These are phyloP conservation scores for Colletotrichum graminicola DNA, from an alignment of 2,329 filamentous ascomycete species.

Conservation along the genomic window DNA sequence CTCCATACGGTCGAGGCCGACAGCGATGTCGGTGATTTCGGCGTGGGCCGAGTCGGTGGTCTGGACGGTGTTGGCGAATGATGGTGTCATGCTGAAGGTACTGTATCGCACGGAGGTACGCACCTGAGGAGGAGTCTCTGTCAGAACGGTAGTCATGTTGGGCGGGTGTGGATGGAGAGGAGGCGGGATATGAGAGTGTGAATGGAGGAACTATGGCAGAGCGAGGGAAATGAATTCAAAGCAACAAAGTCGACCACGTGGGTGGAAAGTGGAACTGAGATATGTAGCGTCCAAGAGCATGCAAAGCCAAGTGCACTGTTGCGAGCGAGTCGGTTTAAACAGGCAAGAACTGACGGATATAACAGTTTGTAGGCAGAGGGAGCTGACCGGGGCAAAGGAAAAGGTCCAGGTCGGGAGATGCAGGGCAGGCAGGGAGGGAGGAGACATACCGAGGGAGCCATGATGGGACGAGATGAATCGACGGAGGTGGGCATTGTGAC, in stretches of 20 bases:
- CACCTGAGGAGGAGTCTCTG: slow-evolving; percentile 51
- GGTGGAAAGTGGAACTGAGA: slow-evolving; percentile 18
- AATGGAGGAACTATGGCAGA: slow-evolving; percentile 19
- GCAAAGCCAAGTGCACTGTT: not conserved
- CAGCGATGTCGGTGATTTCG: slow-evolving; percentile 78
- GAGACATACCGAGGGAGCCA: slow-evolving; percentile 71
- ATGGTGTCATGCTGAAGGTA: slow-evolving; percentile 71
- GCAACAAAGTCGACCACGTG: slow-evolving; percentile 29
- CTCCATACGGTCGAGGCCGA: slow-evolving; percentile 87
- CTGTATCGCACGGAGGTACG: slow-evolving; percentile 69
- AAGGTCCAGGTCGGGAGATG: slow-evolving; percentile 24
- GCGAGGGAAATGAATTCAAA: slow-evolving; percentile 7
- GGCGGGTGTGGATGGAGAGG: not conserved
- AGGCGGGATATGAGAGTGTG: slow-evolving; percentile 22
- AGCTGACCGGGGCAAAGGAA: not conserved
- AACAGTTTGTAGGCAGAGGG: not conserved
- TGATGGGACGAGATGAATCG: slow-evolving; percentile 72
- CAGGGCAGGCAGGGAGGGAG: slow-evolving; percentile 20
- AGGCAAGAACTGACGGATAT: slow-evolving; percentile 31
- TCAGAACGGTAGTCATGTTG: slow-evolving; percentile 36
- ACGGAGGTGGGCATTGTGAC: slow-evolving; percentile 67
- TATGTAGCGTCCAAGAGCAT: slow-evolving; percentile 25
- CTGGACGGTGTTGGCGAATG: slow-evolving; percentile 68
- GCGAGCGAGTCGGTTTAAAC: slow-evolving; percentile 1
- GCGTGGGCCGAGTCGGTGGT: slow-evolving; percentile 67